Evolutionary conservation across 768 basidiomycete genomes (phyloP).

Genomic region (Podaxis carcinomalis): DNA sequence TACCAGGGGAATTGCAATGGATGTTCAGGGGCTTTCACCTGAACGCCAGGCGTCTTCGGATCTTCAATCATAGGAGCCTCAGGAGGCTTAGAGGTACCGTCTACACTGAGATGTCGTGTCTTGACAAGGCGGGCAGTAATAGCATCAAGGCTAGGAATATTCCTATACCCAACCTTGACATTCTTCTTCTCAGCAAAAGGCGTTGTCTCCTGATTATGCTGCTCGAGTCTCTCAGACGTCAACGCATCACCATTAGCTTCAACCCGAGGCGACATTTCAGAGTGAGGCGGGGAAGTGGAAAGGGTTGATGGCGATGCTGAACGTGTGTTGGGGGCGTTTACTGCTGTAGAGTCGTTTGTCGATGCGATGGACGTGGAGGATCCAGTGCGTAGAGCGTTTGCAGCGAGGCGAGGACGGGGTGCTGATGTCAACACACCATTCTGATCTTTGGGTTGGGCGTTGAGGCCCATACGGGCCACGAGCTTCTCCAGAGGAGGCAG

Average conservation of each 20-base stretch:
- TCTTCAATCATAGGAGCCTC: slow-evolving; percentile 79
- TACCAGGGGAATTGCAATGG: slow-evolving; percentile 84
- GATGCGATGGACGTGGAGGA: slow-evolving; percentile 53
- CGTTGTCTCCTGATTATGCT: slow-evolving; percentile 54
- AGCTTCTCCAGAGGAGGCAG: slow-evolving; percentile 79
- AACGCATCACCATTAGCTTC: slow-evolving; percentile 43
- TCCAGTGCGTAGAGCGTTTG: slow-evolving; percentile 60
- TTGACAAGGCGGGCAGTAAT: slow-evolving; percentile 79
- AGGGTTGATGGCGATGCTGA: slow-evolving; percentile 60
- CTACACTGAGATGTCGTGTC: slow-evolving; percentile 57
- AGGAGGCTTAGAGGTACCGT: slow-evolving; percentile 65
- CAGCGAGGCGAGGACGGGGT: slow-evolving; percentile 69
- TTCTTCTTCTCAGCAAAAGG: slow-evolving; percentile 16
- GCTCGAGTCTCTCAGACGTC: slow-evolving; percentile 63
- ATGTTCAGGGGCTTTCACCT: slow-evolving; percentile 72
- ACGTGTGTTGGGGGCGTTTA: slow-evolving; percentile 63
- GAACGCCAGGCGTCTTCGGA: slow-evolving; percentile 75
- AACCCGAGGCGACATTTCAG: slow-evolving; percentile 18
- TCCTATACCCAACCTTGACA: slow-evolving; percentile 72
- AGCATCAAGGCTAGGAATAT: slow-evolving; percentile 80
- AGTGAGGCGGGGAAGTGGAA: slow-evolving; percentile 40
- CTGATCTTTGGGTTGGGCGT: slow-evolving; percentile 18
- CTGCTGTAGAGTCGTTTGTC: slow-evolving; percentile 61
- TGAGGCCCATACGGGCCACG: slow-evolving; percentile 68
- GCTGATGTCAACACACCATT: slow-evolving; percentile 27